Percentiles rank a stretch among this genome's conserved stretches.
These are phyloP conservation scores for Omphalotus guepiniiformis DNA, from an alignment of 768 basidiomycete genomes.

Conservation along the genomic window DNA sequence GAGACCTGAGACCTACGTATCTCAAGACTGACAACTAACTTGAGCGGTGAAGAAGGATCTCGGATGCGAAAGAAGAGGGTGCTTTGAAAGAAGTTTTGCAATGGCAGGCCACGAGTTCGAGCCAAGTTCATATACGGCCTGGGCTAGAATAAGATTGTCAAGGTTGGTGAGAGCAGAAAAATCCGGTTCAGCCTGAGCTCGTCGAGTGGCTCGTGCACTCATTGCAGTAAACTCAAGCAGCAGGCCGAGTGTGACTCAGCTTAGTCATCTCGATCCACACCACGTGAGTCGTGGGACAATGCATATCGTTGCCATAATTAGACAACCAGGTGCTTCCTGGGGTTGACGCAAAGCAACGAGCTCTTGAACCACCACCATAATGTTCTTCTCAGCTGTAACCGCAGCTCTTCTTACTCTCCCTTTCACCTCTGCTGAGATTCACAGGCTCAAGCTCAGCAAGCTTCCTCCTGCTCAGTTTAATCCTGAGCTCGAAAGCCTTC, in stretches of 20 bases:
- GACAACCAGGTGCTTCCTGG: too few relatives aligned
- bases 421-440: slow-evolving; percentile 53
- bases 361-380: slow-evolving; percentile 34
- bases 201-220: slow-evolving; percentile 5
- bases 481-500: slow-evolving; percentile 69
- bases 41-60: slow-evolving; percentile 66
- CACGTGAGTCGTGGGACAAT: too few relatives aligned
- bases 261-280: too few relatives aligned
- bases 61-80: slow-evolving; percentile 64
- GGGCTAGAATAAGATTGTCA: slow-evolving; percentile 79
- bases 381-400: slow-evolving; percentile 30
- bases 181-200: slow-evolving; percentile 4
- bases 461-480: slow-evolving; percentile 58
- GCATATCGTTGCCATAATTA: too few relatives aligned
- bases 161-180: slow-evolving; percentile 30
- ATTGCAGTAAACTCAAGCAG: too few relatives aligned
- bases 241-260: too few relatives aligned
- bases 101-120: slow-evolving; percentile 64
- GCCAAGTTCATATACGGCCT: slow-evolving; percentile 83
- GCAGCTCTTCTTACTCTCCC: slow-evolving; percentile 46
- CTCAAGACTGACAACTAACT: slow-evolving; percentile 33
- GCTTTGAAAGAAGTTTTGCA: slow-evolving; percentile 59
- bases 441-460: slow-evolving; percentile 90
- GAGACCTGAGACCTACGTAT: neutral
- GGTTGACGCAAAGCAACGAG: too few relatives aligned